phyloP scores from a whole-genome alignment of 169 alveolate genomes.

The Plasmodium inui region DNA sequence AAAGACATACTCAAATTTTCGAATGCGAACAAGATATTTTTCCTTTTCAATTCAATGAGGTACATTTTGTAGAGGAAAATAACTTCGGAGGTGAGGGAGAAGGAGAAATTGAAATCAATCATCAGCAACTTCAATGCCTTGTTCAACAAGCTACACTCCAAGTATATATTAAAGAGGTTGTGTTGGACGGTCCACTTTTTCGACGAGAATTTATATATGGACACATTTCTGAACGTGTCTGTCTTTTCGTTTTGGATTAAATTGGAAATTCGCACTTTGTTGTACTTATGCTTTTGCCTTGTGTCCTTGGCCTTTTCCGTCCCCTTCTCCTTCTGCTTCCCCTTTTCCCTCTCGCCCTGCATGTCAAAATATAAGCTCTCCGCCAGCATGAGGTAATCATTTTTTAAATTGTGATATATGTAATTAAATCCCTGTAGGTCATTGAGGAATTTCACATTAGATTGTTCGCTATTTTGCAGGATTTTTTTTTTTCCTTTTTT shows the following conservation, averaged over 20 bases:
- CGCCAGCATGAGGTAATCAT: slow-evolving; percentile 31
- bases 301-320: background rate
- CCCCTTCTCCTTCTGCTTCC: background rate
- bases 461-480: slow-evolving; percentile 13
- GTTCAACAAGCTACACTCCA: slow-evolving; percentile 47
- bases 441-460: slow-evolving; percentile 30
- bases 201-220: slow-evolving; percentile 52
- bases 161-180: slow-evolving; percentile 61
- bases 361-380: slow-evolving; percentile 35
- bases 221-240: slow-evolving; percentile 29
- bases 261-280: slow-evolving; percentile 12
- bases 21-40: slow-evolving; percentile 30
- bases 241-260: slow-evolving; percentile 57
- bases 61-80: slow-evolving; percentile 58
- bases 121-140: slow-evolving; percentile 42
- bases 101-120: slow-evolving; percentile 59
- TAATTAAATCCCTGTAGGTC: slow-evolving; percentile 52
- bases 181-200: slow-evolving; percentile 26
- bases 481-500: slow-evolving; percentile 7
- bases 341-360: slow-evolving; percentile 20
- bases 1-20: slow-evolving; percentile 35
- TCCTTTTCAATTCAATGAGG: slow-evolving; percentile 63
- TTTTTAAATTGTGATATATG: slow-evolving; percentile 47
- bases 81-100: slow-evolving; percentile 58
- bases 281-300: background rate